phyloP scores from a whole-genome alignment of 1,284 basidiomycete species.

The Ustilago tritici region DNA sequence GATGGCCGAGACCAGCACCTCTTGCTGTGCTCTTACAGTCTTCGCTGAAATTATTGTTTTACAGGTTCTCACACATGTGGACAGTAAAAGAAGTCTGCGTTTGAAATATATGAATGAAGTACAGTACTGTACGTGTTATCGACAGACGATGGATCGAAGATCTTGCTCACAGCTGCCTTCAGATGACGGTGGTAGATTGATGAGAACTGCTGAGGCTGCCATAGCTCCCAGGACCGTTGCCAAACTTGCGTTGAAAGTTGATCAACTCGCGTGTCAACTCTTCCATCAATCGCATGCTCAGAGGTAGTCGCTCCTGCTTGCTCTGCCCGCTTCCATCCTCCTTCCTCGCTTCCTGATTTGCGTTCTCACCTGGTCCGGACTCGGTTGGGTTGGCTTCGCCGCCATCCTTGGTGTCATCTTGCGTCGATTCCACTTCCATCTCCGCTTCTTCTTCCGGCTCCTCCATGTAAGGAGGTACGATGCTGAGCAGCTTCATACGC shows the following conservation, averaged over 20 bases:
- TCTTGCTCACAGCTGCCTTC: not conserved
- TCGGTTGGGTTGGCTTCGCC: not conserved
- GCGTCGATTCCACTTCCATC: constrained; percentile 75
- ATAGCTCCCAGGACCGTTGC: constrained; percentile 39
- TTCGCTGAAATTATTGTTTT: not conserved
- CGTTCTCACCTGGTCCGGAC: constrained; percentile 71
- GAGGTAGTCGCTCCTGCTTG: constrained; percentile 31
- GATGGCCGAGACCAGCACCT: too few species aligned
- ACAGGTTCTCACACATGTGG: not conserved
- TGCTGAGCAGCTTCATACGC: constrained; percentile 73
- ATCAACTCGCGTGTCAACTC: constrained; percentile 66
- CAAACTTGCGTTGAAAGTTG: constrained; percentile 62
- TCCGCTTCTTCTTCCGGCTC: constrained; percentile 76
- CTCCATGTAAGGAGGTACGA: constrained; percentile 70
- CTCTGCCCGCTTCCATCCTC: constrained; percentile 10
- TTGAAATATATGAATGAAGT: not conserved
- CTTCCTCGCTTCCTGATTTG: constrained; percentile 73
- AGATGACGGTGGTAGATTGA: constrained; percentile 34
- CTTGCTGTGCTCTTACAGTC: too few species aligned
- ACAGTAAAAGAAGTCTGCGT: not conserved
- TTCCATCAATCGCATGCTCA: constrained; percentile 67
- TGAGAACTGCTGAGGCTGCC: constrained; percentile 31
- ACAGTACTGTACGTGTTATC: not conserved
- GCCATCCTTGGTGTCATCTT: constrained; percentile 11
- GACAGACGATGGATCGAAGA: not conserved